phyloP scores from a whole-genome alignment of 306 rosid species.

The Vachellia collinsii region DNA sequence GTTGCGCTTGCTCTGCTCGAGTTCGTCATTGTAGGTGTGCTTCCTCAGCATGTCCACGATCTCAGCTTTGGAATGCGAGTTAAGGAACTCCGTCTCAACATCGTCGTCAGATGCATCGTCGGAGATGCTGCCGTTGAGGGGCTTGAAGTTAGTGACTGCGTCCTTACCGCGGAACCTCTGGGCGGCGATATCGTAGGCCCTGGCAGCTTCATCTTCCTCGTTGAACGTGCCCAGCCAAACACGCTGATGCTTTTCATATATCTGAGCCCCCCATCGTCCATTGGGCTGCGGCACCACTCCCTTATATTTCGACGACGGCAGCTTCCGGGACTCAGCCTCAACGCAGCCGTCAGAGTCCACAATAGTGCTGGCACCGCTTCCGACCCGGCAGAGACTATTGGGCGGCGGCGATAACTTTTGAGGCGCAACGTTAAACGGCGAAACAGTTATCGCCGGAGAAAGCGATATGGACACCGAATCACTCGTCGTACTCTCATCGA shows the following conservation, averaged over 20 bases:
- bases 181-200: slow-evolving; percentile 88
- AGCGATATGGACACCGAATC: slow-evolving; percentile 57
- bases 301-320: slow-evolving; percentile 82
- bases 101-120: slow-evolving; percentile 36
- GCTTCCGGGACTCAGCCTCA: slow-evolving; percentile 84
- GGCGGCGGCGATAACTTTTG: slow-evolving; percentile 42
- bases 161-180: slow-evolving; percentile 95
- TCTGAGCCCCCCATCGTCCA: slow-evolving; percentile 99
- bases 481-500: slow-evolving; percentile 70
- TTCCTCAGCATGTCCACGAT: slow-evolving; percentile 95
- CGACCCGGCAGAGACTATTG: slow-evolving; percentile 61
- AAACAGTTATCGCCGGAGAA: slow-evolving; percentile 31
- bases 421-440: background rate
- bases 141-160: slow-evolving; percentile 85
- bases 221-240: slow-evolving; percentile 98
- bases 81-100: slow-evolving; percentile 65
- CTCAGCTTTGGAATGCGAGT: slow-evolving; percentile 83
- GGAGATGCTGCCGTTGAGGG: slow-evolving; percentile 24
- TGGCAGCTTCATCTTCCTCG: slow-evolving; percentile 88
- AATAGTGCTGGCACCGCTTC: slow-evolving; percentile 73
- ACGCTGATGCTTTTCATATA: slow-evolving; percentile 98
- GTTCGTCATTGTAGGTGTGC: too few relatives aligned
- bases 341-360: slow-evolving; percentile 52
- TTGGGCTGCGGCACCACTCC: slow-evolving; percentile 98
- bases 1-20: too few relatives aligned